Evolutionary conservation across 495 filamentous ascomycete genomes (phyloP).

Genomic region (Hypoxylon intermedium): DNA sequence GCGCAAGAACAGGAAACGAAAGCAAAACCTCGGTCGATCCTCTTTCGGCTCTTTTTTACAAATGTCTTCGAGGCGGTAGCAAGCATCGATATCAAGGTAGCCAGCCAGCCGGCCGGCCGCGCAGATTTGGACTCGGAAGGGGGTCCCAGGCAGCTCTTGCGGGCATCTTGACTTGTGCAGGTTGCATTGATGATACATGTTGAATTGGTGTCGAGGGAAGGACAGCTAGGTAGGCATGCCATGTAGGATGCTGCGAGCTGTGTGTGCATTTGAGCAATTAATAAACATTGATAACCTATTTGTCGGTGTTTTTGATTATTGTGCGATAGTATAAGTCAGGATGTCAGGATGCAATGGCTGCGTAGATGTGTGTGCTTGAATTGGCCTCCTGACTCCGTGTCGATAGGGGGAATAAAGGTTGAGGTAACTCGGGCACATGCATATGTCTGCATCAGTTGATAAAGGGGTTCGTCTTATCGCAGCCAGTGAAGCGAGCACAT

Average conservation of each 20-base stretch:
- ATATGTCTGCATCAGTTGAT: not conserved
- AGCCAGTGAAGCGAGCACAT: constrained; percentile 32
- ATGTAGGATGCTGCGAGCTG: constrained; percentile 24
- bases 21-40: constrained; percentile 16
- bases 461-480: not conserved
- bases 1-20: constrained; percentile 35
- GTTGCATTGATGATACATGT: constrained; percentile 19
- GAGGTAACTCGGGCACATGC: not conserved
- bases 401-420: too few relatives aligned
- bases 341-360: not conserved
- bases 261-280: constrained; percentile 26
- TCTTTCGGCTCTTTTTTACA: constrained; percentile 1
- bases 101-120: too few relatives aligned
- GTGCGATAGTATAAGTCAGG: not conserved
- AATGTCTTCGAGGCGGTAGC: constrained; percentile 2
- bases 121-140: too few relatives aligned
- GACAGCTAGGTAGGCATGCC: constrained; percentile 1
- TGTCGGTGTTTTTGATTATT: too few relatives aligned
- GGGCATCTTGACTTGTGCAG: constrained; percentile 10
- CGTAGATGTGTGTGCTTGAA: not conserved
- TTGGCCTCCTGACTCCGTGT: constrained; percentile 3
- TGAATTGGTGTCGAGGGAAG: constrained; percentile 15
- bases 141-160: too few relatives aligned
- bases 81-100: too few relatives aligned
- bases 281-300: too few relatives aligned